Evolutionary conservation across 2,329 filamentous ascomycete genomes (phyloP).

Genomic region (Grosmannia serpens): DNA sequence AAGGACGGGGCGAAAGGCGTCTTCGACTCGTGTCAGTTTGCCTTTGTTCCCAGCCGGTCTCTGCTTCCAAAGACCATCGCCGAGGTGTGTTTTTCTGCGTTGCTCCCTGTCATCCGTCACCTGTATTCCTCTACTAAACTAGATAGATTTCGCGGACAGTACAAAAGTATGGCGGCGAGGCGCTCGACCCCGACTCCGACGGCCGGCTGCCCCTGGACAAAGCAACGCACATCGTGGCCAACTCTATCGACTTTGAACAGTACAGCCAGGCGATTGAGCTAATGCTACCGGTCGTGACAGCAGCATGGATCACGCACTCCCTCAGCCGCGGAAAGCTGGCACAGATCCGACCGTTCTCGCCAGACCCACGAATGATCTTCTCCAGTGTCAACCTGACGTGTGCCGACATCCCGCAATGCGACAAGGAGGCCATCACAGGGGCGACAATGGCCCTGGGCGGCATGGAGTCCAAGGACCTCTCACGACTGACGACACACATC

Average conservation of each 20-base stretch:
- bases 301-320: constrained; percentile 66
- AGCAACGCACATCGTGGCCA: constrained; percentile 49
- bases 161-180: constrained; percentile 36
- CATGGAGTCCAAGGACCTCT: constrained; percentile 60
- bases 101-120: neutral
- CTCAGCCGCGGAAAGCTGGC: constrained; percentile 58
- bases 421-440: constrained; percentile 86
- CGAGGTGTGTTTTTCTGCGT: constrained; percentile 20
- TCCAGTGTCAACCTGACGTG: constrained; percentile 73
- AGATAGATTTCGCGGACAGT: constrained; percentile 30
- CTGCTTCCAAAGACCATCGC: constrained; percentile 28
- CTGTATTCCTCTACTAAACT: neutral
- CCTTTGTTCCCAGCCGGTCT: constrained; percentile 31
- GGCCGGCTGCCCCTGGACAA: constrained; percentile 35
- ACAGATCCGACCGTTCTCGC: constrained; percentile 75
- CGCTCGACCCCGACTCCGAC: constrained; percentile 35
- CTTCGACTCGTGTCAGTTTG: constrained; percentile 31
- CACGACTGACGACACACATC: constrained; percentile 73
- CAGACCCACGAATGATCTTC: constrained; percentile 84
- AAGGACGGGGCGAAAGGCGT: constrained; percentile 21
- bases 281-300: constrained; percentile 75
- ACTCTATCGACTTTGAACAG: constrained; percentile 83
- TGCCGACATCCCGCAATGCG: constrained; percentile 70
- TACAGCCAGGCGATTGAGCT: constrained; percentile 63
- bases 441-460: constrained; percentile 85